A percentile compares a stretch with the other conserved stretches of the same genome.
Conservation (phyloP, 371 early-diverging fungal species). For the Racocetra persica region DNA sequence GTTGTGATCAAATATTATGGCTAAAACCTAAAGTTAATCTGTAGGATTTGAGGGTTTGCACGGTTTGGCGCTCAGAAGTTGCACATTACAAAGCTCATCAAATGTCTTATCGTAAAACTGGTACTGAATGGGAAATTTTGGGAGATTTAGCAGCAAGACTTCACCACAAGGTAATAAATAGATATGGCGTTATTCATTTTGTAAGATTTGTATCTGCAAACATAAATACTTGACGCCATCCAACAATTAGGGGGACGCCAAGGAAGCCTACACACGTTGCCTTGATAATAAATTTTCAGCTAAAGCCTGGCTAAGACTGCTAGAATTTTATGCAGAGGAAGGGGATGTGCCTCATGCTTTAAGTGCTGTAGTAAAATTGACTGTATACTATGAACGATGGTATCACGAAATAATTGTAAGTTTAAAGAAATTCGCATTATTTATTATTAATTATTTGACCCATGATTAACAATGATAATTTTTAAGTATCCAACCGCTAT, state of each 20-base stretch:
- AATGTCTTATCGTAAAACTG: constrained; percentile 86
- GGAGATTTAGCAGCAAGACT: constrained; percentile 91
- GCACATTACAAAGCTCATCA: constrained; percentile 73
- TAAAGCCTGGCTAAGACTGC: constrained; percentile 82
- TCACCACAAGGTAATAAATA: constrained; percentile 69
- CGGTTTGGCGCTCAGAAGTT: constrained; percentile 82
- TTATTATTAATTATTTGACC: not conserved
- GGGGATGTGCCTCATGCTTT: constrained; percentile 82
- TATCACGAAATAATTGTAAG: constrained; percentile 87
- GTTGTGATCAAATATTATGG: too few species aligned
- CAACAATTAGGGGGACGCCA: constrained; percentile 75
- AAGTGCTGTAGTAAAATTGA: constrained; percentile 80
- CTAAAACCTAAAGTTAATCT: not conserved
- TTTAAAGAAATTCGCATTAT: constrained; percentile 30
- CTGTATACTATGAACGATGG: constrained; percentile 80
- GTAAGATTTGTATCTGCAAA: too few species aligned
- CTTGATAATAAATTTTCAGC: constrained; percentile 90
- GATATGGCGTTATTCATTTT: too few species aligned
- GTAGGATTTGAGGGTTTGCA: constrained; percentile 90
- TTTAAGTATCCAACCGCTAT: constrained; percentile 88
- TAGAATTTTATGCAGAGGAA: constrained; percentile 83
- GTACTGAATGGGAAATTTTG: constrained; percentile 95
- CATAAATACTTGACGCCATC: constrained; percentile 5
- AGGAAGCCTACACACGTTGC: constrained; percentile 88
- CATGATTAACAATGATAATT: not conserved